Conservation (phyloP, 768 basidiomycete species). For the Mycena crocata region DNA sequence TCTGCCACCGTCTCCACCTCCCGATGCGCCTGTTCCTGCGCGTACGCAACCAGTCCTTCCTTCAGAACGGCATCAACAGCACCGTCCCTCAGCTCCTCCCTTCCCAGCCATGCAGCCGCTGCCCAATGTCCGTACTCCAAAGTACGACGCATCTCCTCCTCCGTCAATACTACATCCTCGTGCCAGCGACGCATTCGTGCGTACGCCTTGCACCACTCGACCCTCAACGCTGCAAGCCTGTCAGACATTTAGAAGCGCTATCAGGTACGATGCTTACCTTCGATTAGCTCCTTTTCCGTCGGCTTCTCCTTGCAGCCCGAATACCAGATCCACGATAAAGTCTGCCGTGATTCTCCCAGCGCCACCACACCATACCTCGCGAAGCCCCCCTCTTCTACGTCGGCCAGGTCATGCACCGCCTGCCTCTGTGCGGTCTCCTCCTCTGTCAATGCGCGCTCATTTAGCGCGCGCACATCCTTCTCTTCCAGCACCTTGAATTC, state of each 20-base stretch:
- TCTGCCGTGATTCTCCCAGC: neutral
- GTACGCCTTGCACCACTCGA: constrained; percentile 7
- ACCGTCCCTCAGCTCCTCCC: neutral
- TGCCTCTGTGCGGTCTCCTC: neutral
- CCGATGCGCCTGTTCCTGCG: neutral
- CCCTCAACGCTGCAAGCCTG: neutral
- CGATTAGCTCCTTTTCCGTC: neutral
- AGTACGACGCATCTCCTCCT: constrained; percentile 19
- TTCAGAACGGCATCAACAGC: neutral
- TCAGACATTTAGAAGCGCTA: neutral
- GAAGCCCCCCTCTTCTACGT: neutral
- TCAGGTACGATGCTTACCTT: neutral
- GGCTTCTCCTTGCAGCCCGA: neutral
- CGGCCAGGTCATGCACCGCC: neutral
- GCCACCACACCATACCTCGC: constrained; percentile 1
- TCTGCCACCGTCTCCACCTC: neutral
- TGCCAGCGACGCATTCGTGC: constrained; percentile 15
- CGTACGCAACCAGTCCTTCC: neutral
- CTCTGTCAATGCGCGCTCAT: neutral
- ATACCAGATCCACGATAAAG: constrained; percentile 1
- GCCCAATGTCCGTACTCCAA: neutral
- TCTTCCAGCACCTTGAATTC: neutral
- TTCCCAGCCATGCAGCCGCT: neutral
- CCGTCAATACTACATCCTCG: constrained; percentile 11
- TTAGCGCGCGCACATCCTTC: neutral